Evolutionary conservation across 306 rosid species (phyloP).

Genomic region (Alnus glutinosa): DNA sequence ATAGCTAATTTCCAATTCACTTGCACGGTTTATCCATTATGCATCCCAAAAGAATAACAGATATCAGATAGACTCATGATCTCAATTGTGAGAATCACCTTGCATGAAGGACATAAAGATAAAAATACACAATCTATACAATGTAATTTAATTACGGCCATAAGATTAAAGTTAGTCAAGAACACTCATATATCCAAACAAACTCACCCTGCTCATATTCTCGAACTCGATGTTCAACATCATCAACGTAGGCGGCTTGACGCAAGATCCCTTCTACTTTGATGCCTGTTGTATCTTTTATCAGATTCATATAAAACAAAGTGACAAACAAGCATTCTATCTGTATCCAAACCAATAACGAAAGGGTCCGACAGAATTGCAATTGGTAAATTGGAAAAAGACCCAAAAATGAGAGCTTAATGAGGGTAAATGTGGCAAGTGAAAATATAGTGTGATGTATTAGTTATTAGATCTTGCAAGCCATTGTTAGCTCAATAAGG

Average conservation of each 20-base stretch:
- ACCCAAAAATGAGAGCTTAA: constrained; percentile 2
- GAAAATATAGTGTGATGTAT: neutral
- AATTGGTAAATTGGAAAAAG: constrained; percentile 4
- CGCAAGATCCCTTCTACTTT: constrained; percentile 90
- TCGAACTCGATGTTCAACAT: constrained; percentile 81
- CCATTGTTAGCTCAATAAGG: neutral
- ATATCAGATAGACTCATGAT: constrained; percentile 8
- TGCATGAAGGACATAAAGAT: constrained; percentile 14
- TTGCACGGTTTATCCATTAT: neutral
- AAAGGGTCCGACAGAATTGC: constrained; percentile 5
- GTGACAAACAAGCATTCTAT: neutral
- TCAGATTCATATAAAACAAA: constrained; percentile 31
- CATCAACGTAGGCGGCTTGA: constrained; percentile 98
- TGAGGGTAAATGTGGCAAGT: neutral
- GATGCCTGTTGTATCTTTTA: constrained; percentile 55
- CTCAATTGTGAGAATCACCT: constrained; percentile 13
- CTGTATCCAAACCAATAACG: constrained; percentile 15
- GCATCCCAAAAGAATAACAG: neutral
- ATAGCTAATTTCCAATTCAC: neutral
- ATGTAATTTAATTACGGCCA: constrained; percentile 10
- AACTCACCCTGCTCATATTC: constrained; percentile 86
- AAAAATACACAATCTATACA: neutral
- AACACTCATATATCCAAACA: constrained; percentile 14
- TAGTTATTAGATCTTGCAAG: neutral
- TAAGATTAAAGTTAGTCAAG: constrained; percentile 6